Evolutionary conservation across 2,329 filamentous ascomycete genomes (phyloP).

Genomic region (Elsinoe necatrix): DNA sequence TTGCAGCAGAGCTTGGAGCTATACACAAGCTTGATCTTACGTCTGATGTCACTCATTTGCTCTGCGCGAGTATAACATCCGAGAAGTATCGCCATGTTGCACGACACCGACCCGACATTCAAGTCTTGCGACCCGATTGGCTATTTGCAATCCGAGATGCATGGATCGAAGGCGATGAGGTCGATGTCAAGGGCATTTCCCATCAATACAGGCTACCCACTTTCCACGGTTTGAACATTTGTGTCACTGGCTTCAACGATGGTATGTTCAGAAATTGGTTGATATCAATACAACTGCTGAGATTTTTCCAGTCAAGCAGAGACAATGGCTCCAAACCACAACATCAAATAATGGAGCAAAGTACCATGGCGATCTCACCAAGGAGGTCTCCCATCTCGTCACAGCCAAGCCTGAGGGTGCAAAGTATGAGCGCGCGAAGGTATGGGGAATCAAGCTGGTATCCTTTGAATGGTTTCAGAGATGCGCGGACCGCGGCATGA

Average conservation of each 20-base stretch:
- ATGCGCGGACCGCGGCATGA: conserved; percentile 77
- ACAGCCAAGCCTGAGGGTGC: conserved; percentile 70
- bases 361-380: conserved; percentile 82
- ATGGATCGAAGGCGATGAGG: conserved; percentile 72
- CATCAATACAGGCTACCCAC: conserved; percentile 54
- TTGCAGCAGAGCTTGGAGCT: conserved; percentile 75
- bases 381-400: conserved; percentile 78
- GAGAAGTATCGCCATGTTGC: conserved; percentile 95
- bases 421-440: conserved; percentile 81
- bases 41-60: conserved; percentile 88
- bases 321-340: conserved; percentile 60
- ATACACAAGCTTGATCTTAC: conserved; percentile 84
- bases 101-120: conserved; percentile 76
- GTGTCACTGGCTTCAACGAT: conserved; percentile 62
- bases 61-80: conserved; percentile 82
- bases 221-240: conserved; percentile 55
- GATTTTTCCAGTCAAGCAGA: conserved; percentile 46
- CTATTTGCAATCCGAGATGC: conserved; percentile 67
- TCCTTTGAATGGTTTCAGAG: conserved; percentile 78
- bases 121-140: conserved; percentile 74
- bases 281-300: not conserved
- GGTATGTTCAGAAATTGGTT: conserved; percentile 34
- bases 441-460: conserved; percentile 74
- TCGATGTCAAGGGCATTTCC: conserved; percentile 65
- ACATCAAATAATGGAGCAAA: conserved; percentile 65